Conservation (phyloP, 176 grass and related monocot species). For the Oryza meridionalis region DNA sequence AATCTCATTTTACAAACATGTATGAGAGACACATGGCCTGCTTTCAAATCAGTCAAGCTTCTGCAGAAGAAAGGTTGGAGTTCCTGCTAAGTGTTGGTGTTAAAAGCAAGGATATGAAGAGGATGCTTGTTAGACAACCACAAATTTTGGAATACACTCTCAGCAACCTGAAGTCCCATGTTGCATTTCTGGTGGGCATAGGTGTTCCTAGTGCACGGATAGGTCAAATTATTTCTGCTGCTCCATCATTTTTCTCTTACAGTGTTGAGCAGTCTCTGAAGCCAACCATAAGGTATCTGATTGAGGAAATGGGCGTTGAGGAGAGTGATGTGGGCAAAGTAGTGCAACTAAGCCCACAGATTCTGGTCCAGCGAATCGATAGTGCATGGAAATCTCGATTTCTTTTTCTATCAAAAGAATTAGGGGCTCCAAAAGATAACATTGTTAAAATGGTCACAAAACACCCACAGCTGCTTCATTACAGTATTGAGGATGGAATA, state of each 20-base stretch:
- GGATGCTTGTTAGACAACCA: conserved; percentile 83
- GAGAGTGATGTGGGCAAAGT: conserved; percentile 86
- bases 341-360: conserved; percentile 95
- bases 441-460: conserved; percentile 97
- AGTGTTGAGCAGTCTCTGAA: conserved; percentile 86
- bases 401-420: conserved; percentile 82
- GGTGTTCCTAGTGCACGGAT: conserved; percentile 62
- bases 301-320: conserved; percentile 88
- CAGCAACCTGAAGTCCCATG: conserved; percentile 82
- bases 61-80: conserved; percentile 79
- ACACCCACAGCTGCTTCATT: conserved; percentile 94
- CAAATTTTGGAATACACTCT: conserved; percentile 94
- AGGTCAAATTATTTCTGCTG: conserved; percentile 76
- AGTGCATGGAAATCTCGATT: conserved; percentile 82
- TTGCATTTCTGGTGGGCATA: conserved; percentile 78
- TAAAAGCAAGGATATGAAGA: conserved; percentile 89
- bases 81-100: conserved; percentile 76
- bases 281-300: conserved; percentile 79
- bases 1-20: conserved; percentile 85
- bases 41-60: conserved; percentile 76
- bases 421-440: conserved; percentile 83
- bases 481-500: conserved; percentile 97
- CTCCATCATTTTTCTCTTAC: conserved; percentile 93
- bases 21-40: conserved; percentile 88
- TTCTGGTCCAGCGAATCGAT: conserved; percentile 85